Base-by-base conservation (phyloP, 352 stramenopile species). In the Ophiocytium majus region DNA sequence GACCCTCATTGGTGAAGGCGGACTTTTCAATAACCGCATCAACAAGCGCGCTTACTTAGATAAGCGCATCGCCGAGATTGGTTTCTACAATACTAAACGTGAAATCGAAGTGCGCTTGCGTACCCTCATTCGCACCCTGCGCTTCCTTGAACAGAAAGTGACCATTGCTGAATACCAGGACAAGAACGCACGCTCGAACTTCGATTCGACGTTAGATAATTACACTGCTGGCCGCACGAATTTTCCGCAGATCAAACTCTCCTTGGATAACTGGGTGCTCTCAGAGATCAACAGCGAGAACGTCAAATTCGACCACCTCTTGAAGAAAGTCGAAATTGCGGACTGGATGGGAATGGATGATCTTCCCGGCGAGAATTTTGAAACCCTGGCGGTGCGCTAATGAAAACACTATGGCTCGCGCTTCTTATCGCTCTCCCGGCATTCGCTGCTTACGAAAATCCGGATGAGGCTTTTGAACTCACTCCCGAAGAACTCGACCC, bases 61-160 rank as follows among this genome's bases (percentile, higher is more conserved):
- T 23, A 71, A 71, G 28, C 23, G 57, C 23, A 71, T 71, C 57
- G 23, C 57, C 23, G 57, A 71, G 57, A 71, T 71, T 28, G 28
- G 28, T 71, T 71, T 23, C 57, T 71, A 23, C 28, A 71, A 71
- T 71, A 71, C 57, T 28, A 23, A 28, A 71, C 57, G 57, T 28
- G 19, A 23, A 28, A 23, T 71, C 57, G 57, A 71, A 71, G 57
- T 71, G 57, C 23, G 28, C 19, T 23, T 71, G 23, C 57, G 57
- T 28, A 71, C 57, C 19, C 23, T 71, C 57, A 23, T 71, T 28
- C 23, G 28, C 23, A 71, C 57, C 28, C 57, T 71, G 23, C 57
- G 57, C 57, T 71, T 71, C 57, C 57, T 71, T 23, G 57, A 71
- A 28, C 57, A 71, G 57, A 71, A 71, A 71, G 57, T 71, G 57